Evolutionary conservation across 106 monocot species (phyloP).

Genomic region (Amphibolis antarctica): DNA sequence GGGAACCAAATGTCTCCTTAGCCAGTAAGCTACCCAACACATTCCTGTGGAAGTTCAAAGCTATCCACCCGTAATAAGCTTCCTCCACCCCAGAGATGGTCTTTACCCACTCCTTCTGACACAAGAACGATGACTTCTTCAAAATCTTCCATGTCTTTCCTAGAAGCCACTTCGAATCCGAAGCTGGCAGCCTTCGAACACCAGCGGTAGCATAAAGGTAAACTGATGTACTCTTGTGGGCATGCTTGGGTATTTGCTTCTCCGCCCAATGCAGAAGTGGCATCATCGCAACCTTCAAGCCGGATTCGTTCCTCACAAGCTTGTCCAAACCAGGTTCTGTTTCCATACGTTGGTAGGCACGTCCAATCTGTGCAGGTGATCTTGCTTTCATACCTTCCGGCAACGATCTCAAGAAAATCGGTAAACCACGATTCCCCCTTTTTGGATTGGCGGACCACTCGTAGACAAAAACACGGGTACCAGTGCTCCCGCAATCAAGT

Average conservation of each 20-base stretch:
- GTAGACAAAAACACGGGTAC: constrained; percentile 88
- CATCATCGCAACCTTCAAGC: constrained; percentile 54
- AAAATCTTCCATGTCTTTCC: constrained; percentile 68
- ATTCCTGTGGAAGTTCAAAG: constrained; percentile 70
- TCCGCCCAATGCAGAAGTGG: constrained; percentile 85
- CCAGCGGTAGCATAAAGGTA: constrained; percentile 95
- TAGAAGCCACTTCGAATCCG: constrained; percentile 91
- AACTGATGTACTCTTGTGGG: constrained; percentile 53
- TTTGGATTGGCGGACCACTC: constrained; percentile 40
- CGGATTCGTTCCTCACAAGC: constrained; percentile 67
- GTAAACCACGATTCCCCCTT: constrained; percentile 25
- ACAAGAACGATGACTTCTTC: constrained; percentile 71
- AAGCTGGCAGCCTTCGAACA: constrained; percentile 63
- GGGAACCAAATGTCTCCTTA: constrained; percentile 68
- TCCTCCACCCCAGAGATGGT: constrained; percentile 87
- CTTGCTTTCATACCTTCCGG: constrained; percentile 41
- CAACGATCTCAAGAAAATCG: constrained; percentile 60
- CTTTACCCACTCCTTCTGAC: constrained; percentile 68
- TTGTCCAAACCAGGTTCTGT: constrained; percentile 92
- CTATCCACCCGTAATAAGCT: constrained; percentile 98
- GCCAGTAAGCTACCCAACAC: constrained; percentile 36
- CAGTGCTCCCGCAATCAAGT: constrained; percentile 94
- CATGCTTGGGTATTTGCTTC: constrained; percentile 71
- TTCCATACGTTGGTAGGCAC: constrained; percentile 96
- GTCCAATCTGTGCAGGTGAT: constrained; percentile 34